Evolutionary conservation across 306 rosid genomes (phyloP), one percentile per base, ranked within the genome.

Genomic region (Lathyrus oleraceus): DNA sequence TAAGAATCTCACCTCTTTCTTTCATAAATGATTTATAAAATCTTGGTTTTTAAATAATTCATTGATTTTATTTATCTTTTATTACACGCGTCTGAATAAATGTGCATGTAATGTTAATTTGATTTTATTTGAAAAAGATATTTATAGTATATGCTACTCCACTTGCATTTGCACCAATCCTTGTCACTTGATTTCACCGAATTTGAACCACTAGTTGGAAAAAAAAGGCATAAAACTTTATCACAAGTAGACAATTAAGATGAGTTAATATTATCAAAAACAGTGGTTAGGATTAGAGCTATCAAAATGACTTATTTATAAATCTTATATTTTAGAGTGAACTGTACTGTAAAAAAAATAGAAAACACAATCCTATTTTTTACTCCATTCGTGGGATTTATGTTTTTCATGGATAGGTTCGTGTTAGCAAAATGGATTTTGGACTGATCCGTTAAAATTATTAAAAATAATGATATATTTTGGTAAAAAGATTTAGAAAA

Each of bases 1-100:
- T 52, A 9, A 42, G 71, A 76, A 71, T 76, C 84, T 23, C 67
- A 60, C 68, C 66, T 19, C 25, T 7, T 70, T 12, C 43, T 10
- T 71, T 57, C 1, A 48, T 59, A 4, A 10, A 1, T 35, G 2
- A 35, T 35, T 35, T 35, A 6, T 35, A 35, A 2, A 4, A 1
- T 51, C 5, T 53, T 53, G 19, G 27, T 30, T 64, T 40, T 40
- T 47, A 51, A 43, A 20, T 49, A 15, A 17, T 21, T 53, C 11
- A 21, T 21, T 21, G 1, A 2, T 32, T 60, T 17, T 19, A 8
- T 67, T 14, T 19, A 5, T 28, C 40, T 1, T 49, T 13, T 10
- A 39, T 66, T 42, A 54, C 36, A 19, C 69, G 28, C 69, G 42
- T 69, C 25, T 38, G 21, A 38, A 58, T 38, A 14, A 25, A 58